Evolutionary conservation across 176 grass and related monocot genomes (phyloP).

Genomic region (Pharus latifolius): DNA sequence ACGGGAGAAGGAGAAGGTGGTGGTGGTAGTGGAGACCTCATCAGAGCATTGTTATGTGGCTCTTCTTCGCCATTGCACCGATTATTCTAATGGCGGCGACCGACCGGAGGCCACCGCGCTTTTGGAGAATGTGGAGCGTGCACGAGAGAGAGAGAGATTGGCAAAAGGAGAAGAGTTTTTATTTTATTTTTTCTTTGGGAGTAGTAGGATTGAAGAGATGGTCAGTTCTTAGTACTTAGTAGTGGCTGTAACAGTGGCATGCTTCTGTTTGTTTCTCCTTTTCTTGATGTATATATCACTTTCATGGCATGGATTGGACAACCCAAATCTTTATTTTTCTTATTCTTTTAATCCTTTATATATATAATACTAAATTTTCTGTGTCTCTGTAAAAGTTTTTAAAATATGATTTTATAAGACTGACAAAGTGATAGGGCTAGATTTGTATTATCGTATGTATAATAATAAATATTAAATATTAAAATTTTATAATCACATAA

Average conservation of each 20-base stretch:
- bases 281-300: slow-evolving; percentile 1
- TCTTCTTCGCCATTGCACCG: slow-evolving; percentile 10
- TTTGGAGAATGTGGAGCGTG: background rate
- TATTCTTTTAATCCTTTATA: too few relatives aligned
- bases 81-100: slow-evolving; percentile 41
- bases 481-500: too few relatives aligned
- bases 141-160: background rate
- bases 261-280: background rate
- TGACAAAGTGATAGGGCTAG: too few relatives aligned
- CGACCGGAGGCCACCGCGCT: too few relatives aligned
- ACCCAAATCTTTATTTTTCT: background rate
- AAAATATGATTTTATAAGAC: too few relatives aligned
- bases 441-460: too few relatives aligned
- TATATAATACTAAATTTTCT: too few relatives aligned
- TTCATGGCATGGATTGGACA: slow-evolving; percentile 7
- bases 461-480: too few relatives aligned
- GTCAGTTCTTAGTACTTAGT: too few relatives aligned
- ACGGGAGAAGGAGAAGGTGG: background rate
- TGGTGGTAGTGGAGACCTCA: slow-evolving; percentile 47
- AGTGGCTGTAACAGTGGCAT: background rate
- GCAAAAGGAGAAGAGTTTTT: background rate
- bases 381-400: too few relatives aligned
- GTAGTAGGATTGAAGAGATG: background rate
- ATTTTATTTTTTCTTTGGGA: too few relatives aligned
- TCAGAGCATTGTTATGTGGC: slow-evolving; percentile 41